Evolutionary conservation across 495 filamentous ascomycete genomes (phyloP), one percentile per base, ranked within the genome.

Genomic region (Daldinia grandis): DNA sequence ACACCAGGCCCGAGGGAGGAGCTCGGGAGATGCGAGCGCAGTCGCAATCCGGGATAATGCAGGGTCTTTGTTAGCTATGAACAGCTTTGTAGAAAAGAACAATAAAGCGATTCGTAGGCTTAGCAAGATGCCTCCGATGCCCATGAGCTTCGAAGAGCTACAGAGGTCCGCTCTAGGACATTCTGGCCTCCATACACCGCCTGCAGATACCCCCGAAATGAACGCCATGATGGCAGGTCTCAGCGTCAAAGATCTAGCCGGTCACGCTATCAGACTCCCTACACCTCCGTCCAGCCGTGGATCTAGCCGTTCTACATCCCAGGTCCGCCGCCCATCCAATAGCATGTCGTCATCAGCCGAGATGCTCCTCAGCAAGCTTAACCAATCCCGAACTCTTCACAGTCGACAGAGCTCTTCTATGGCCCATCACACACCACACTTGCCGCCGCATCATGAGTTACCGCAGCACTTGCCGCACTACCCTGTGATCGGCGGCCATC

Each of bases 51-150:
- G 82, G 25, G 77, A 81, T 19, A 80, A 83, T 62, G 79, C 74
- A 25, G 79, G 71, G 10, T 81, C 83, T 3, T 64, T 82, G 38
- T 70, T 72, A 8, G 79, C 80, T 28, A 84, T 85, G 74, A 81
- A 78, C 9, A 78, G 35, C 47, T 86, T 86, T 62, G 79, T 85
- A 31, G 76, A 81, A 50, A 74, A 78, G n/a, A 84, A 85, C 68
- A 78, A 75, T 74, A 79, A 80, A 9, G 76, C 78, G 2, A 83
- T 86, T 53, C 76, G 83, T 6, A 74, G 82, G 28, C 76, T 86
- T 35, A 84, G 81, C 76, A 79, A 75, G 53, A 63, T 80, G 61
- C 78, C 80, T 10, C 60, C 77, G 4, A 65, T 72, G 37, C 70
- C 71, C 25, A 58, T 79, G 68, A 75, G 67, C 1, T 79, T 82